Conservation (phyloP, 169 alveolate genomes). For the Plasmodium coatneyi region DNA sequence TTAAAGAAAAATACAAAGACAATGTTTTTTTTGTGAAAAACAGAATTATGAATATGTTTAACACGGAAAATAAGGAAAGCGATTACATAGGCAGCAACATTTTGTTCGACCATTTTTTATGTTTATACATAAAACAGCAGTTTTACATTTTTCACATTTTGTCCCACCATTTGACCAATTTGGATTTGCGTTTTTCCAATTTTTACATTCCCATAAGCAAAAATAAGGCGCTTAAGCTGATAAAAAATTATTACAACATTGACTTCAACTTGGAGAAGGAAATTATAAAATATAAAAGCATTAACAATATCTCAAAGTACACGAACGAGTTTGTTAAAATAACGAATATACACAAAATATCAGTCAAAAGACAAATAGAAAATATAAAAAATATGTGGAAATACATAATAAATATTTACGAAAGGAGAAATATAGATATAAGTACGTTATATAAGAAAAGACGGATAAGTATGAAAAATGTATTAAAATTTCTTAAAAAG, state of each 20-base stretch:
- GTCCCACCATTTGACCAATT: conserved; percentile 51
- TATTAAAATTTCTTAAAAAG: conserved; percentile 47
- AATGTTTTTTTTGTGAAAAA: conserved; percentile 43
- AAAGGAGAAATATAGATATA: conserved; percentile 34
- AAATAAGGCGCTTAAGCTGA: conserved; percentile 33
- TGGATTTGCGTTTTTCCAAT: conserved; percentile 60
- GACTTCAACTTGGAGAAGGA: conserved; percentile 68
- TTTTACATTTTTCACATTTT: conserved; percentile 59
- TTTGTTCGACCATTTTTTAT: conserved; percentile 47
- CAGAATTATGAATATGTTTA: conserved; percentile 45
- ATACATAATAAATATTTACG: conserved; percentile 50
- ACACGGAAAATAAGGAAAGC: conserved; percentile 44
- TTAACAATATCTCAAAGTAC: conserved; percentile 46
- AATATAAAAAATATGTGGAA: conserved; percentile 70
- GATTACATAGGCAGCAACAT: conserved; percentile 19
- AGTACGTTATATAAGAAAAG: conserved; percentile 48
- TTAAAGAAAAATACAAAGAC: conserved; percentile 31
- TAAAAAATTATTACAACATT: conserved; percentile 54
- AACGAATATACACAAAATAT: conserved; percentile 42
- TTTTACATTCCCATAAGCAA: conserved; percentile 57
- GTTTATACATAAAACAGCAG: conserved; percentile 65
- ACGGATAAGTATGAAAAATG: conserved; percentile 13
- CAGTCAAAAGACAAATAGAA: conserved; percentile 72
- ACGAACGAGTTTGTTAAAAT: conserved; percentile 53
- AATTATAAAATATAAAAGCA: conserved; percentile 44